Conservation (phyloP, 2,329 filamentous ascomycete species). For the Aspergillus sclerotialis region DNA sequence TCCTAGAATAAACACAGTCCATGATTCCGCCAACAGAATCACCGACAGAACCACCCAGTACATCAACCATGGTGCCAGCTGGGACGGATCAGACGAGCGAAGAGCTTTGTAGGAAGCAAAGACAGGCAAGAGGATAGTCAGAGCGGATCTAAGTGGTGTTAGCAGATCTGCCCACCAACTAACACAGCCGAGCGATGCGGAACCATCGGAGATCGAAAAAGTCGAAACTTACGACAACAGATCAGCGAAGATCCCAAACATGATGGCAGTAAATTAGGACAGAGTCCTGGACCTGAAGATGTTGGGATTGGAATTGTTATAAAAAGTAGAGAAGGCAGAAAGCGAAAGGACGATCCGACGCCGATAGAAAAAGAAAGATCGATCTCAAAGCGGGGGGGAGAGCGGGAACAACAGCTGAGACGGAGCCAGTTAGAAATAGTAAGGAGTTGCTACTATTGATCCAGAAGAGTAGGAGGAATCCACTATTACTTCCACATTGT, state of each 20-base stretch:
- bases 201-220: neutral
- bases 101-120: slow-evolving; percentile 98
- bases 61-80: slow-evolving; percentile 96
- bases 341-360: neutral
- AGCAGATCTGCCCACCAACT: neutral
- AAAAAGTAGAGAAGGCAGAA: slow-evolving; percentile 1
- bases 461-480: too few relatives aligned
- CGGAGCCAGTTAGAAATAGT: too few relatives aligned
- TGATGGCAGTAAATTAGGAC: slow-evolving; percentile 29
- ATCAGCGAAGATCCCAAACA: slow-evolving; percentile 74
- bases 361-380: neutral
- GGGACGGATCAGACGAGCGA: slow-evolving; percentile 79
- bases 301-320: too few relatives aligned
- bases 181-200: slow-evolving; percentile 1
- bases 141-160: slow-evolving; percentile 60
- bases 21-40: slow-evolving; percentile 74
- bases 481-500: too few relatives aligned
- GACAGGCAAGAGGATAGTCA: slow-evolving; percentile 87
- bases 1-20: slow-evolving; percentile 75
- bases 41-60: slow-evolving; percentile 94
- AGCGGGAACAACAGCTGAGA: neutral
- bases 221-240: slow-evolving; percentile 61
- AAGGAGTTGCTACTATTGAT: too few relatives aligned
- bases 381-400: neutral
- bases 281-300: too few relatives aligned